Base-by-base conservation (phyloP, 805 yeast species). In the Ogataea corticis region DNA sequence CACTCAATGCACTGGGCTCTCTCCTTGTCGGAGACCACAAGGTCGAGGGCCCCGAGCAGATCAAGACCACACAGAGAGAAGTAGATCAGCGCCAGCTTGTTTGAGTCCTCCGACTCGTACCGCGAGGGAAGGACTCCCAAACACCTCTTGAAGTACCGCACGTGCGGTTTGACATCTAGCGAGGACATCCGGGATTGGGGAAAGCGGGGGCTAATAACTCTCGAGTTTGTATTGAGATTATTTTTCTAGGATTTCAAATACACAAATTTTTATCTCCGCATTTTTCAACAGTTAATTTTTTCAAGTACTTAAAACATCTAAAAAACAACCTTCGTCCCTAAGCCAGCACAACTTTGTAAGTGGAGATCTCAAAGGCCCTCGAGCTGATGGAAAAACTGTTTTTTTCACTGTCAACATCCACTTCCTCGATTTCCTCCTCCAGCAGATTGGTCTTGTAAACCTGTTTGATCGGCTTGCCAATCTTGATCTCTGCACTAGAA, bases 321-420 rank as follows among this genome's bases (percentile, higher is more conserved):
- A 29, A 29, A 29, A 10, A 9, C 32, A 29, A 14, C 13, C 32
- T 14, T 29, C 13, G 18, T n/a, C 13, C 14, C 32, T 25, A 40
- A 9, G 48, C 60, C 41, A 79, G 63, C 41, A 74, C 67, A 19
- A 84, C 68, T 52, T 80, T 73, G 56, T 65, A 78, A 4, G 87
- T 77, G 10, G 85, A 86, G 50, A 91, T 78, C 61, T 90, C 97
- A 65, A 91, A 91, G 3, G 91, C 86, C 52, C 85, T 75, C 50
- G 88, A 72, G 1, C 61, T 56, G 32, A 86, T 68, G 1, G 54
- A 51, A 40, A 69, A 69, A 23, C 31, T 35, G 15, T 46, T 46
- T 34, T 48, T 49, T 44, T 71, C 68, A 9, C 44, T 45, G 3
- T 40, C 55, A 12, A 57, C 52, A 16, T 52, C 53, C 33, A 75